Conservation (phyloP, 495 filamentous ascomycete genomes). For the Jackrogersella minutella region DNA sequence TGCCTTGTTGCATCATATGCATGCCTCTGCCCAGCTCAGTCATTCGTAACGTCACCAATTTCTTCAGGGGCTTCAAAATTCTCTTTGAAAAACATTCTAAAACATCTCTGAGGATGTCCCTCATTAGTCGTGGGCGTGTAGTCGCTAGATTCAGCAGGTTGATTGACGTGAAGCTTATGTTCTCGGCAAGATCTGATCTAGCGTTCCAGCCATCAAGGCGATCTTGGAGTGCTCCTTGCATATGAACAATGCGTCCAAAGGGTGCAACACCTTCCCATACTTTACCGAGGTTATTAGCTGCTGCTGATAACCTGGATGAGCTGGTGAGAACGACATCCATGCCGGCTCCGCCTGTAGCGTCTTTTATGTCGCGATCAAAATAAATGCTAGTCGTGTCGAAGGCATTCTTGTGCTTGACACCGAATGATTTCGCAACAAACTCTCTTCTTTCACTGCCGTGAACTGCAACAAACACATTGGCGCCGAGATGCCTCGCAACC, state of each 20-base stretch:
- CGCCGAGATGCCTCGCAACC: conserved; percentile 57
- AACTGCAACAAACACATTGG: conserved; percentile 61
- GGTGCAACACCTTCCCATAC: conserved; percentile 26
- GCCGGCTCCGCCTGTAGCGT: conserved; percentile 55
- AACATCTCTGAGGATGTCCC: conserved; percentile 31
- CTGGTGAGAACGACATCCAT: conserved; percentile 62
- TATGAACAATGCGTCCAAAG: conserved; percentile 36
- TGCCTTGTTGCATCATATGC: conserved; percentile 32
- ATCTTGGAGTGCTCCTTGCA: conserved; percentile 23
- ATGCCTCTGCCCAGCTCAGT: conserved; percentile 18
- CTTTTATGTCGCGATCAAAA: conserved; percentile 55
- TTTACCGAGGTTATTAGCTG: conserved; percentile 3
- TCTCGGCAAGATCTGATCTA: conserved; percentile 28
- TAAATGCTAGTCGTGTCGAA: conserved; percentile 53
- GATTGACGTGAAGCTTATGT: conserved; percentile 34
- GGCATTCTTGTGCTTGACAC: conserved; percentile 56
- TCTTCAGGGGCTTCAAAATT: conserved; percentile 26
- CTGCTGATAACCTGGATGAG: conserved; percentile 20
- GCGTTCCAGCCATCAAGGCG: conserved; percentile 22
- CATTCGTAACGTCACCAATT: conserved; percentile 19
- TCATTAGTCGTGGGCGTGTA: conserved; percentile 33
- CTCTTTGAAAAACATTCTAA: conserved; percentile 20
- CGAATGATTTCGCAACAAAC: conserved; percentile 51
- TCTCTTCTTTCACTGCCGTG: conserved; percentile 52
- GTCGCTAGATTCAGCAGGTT: conserved; percentile 22